A percentile compares a stretch with the other conserved stretches of the same genome.
Evolutionary conservation across 768 basidiomycete genomes (phyloP).

Genomic region (Dendrothele bispora): DNA sequence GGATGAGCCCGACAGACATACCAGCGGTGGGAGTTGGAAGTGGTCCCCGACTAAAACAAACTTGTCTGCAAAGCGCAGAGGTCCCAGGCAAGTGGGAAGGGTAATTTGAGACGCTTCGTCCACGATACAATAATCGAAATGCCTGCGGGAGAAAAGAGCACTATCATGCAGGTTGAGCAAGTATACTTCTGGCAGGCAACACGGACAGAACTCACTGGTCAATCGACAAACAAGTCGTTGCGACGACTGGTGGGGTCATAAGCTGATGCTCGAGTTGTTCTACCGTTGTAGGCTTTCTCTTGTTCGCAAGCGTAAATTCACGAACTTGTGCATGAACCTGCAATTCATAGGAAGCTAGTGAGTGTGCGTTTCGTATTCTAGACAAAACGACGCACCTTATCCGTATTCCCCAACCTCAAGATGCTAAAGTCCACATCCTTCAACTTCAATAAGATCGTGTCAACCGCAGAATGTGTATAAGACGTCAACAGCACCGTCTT

Average conservation of each 20-base stretch:
- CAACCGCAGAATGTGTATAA: slow-evolving; percentile 98
- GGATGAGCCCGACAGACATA: slow-evolving; percentile 31
- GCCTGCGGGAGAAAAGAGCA: slow-evolving; percentile 79
- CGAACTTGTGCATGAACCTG: slow-evolving; percentile 85
- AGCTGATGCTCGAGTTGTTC: slow-evolving; percentile 81
- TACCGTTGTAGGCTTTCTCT: slow-evolving; percentile 60
- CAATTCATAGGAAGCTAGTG: neutral
- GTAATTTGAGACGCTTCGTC: slow-evolving; percentile 99
- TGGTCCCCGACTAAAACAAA: slow-evolving; percentile 98
- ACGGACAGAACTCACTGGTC: slow-evolving; percentile 71
- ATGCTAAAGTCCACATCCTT: slow-evolving; percentile 67
- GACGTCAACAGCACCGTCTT: slow-evolving; percentile 89
- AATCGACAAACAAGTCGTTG: slow-evolving; percentile 91
- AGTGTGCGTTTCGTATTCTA: neutral
- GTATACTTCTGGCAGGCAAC: slow-evolving; percentile 31
- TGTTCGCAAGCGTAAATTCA: slow-evolving; percentile 64
- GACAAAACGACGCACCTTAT: slow-evolving; percentile 62
- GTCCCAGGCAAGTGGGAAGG: slow-evolving; percentile 91
- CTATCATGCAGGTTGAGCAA: slow-evolving; percentile 36
- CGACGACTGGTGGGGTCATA: slow-evolving; percentile 89
- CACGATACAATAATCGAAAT: slow-evolving; percentile 95
- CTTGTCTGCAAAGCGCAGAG: slow-evolving; percentile 83
- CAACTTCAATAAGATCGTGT: slow-evolving; percentile 91
- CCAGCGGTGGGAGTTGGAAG: slow-evolving; percentile 93
- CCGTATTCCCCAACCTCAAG: slow-evolving; percentile 83